Conservation (phyloP, 257 asterid species). For the Solanum medicagineum region DNA sequence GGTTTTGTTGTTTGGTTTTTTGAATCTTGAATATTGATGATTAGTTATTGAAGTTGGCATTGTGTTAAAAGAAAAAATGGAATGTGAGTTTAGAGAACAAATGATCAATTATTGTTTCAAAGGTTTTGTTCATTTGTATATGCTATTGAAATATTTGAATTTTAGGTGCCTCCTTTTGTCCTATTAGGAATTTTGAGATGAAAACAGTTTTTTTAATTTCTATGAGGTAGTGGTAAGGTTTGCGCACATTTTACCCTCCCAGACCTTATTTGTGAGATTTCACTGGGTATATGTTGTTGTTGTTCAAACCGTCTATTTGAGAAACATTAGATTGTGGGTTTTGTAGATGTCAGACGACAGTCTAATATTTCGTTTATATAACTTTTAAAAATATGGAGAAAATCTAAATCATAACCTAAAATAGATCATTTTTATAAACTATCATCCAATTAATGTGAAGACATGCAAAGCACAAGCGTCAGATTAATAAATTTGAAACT, state of each 20-base stretch:
- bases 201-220: not conserved
- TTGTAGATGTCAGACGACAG: not conserved
- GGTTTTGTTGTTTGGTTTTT: not conserved
- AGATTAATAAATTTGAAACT: not conserved
- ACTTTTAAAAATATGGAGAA: no score
- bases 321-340: rapidly evolving
- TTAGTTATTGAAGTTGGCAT: not conserved
- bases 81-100: not conserved
- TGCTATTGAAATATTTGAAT: not conserved
- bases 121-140: not conserved
- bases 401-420: not conserved
- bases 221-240: no score
- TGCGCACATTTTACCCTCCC: no score
- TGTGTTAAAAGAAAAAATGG: not conserved
- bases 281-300: no score
- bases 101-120: not conserved
- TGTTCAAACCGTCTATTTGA: not conserved
- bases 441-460: not conserved
- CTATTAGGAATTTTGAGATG: not conserved
- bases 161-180: not conserved
- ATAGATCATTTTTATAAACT: not conserved
- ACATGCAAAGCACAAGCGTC: not conserved
- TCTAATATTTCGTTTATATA: no score
- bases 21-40: not conserved
- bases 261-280: no score